A percentile compares a stretch with the other conserved stretches of the same genome.
These are phyloP conservation scores for Myrica gale DNA, from an alignment of 306 rosid genomes.

Conservation along the genomic window DNA sequence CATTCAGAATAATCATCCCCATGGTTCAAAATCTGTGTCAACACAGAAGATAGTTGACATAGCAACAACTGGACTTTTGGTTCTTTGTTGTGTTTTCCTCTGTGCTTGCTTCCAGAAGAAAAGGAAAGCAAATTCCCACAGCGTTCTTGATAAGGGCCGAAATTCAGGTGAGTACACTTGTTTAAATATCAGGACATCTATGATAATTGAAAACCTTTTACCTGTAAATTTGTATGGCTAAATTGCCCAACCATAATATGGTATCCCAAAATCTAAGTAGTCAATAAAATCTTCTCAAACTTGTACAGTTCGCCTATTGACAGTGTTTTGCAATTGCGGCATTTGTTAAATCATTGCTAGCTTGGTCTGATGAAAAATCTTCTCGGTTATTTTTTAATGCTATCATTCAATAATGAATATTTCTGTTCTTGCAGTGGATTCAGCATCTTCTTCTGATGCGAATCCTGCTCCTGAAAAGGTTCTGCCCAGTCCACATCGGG, in stretches of 20 bases:
- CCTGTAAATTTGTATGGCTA: neutral
- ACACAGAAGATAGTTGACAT: constrained; percentile 34
- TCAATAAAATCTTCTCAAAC: constrained; percentile 3
- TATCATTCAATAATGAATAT: constrained; percentile 18
- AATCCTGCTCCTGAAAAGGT: constrained; percentile 53
- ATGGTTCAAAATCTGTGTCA: constrained; percentile 26
- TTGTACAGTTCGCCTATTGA: constrained; percentile 18
- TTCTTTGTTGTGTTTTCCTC: constrained; percentile 62
- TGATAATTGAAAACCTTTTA: neutral
- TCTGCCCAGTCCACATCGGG: constrained; percentile 70
- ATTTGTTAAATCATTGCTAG: neutral
- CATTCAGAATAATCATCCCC: neutral
- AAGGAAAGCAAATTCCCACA: constrained; percentile 44
- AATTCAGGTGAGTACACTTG: constrained; percentile 62
- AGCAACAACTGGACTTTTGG: constrained; percentile 53
- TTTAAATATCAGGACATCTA: constrained; percentile 5
- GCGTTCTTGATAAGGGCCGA: constrained; percentile 52
- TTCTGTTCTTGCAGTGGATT: constrained; percentile 56
- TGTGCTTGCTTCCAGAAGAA: constrained; percentile 78
- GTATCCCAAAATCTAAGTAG: constrained; percentile 1
- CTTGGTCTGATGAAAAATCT: neutral
- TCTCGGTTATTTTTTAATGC: constrained; percentile 9
- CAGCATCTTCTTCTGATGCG: constrained; percentile 54
- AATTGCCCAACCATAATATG: constrained; percentile 5
- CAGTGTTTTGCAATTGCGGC: constrained; percentile 1